phyloP scores from a whole-genome alignment of 345 rosid genomes.

The Sisymbrium altissimum region DNA sequence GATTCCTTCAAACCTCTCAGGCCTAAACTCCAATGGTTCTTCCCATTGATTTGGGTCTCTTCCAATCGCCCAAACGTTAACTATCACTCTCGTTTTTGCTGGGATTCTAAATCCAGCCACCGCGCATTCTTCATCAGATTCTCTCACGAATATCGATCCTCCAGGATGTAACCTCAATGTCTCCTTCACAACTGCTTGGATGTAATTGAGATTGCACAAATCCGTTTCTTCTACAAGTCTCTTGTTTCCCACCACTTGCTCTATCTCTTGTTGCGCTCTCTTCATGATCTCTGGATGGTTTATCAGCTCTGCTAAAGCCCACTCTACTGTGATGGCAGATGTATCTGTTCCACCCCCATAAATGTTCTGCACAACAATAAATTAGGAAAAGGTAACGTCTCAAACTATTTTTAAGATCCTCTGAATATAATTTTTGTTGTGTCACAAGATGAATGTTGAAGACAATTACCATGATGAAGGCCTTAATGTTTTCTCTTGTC shows the following conservation, averaged over 20 bases:
- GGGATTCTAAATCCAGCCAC: conserved; percentile 47
- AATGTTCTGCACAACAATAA: conserved; percentile 43
- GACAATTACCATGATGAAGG: conserved; percentile 60
- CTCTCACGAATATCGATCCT: conserved; percentile 49
- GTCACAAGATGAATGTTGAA: neutral
- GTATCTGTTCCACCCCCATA: conserved; percentile 72
- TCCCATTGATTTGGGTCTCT: conserved; percentile 55
- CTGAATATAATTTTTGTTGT: neutral
- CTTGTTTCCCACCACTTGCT: conserved; percentile 46
- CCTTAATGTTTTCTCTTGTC: conserved; percentile 69
- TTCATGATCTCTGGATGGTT: conserved; percentile 60
- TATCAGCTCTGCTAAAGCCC: conserved; percentile 74
- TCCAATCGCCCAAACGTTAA: conserved; percentile 56
- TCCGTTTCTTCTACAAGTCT: conserved; percentile 60
- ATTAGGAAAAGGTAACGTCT: neutral
- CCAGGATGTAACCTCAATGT: conserved; percentile 71
- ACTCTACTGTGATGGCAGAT: conserved; percentile 53
- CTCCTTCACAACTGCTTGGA: conserved; percentile 66
- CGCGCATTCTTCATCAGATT: conserved; percentile 42
- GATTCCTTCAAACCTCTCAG: conserved; percentile 53
- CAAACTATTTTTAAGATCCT: neutral
- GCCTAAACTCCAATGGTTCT: conserved; percentile 50
- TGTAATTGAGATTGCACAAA: conserved; percentile 48
- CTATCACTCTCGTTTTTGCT: conserved; percentile 46
- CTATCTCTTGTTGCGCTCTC: conserved; percentile 55